Conservation (phyloP, 2,329 filamentous ascomycete species). For the Xylariales sp. region DNA sequence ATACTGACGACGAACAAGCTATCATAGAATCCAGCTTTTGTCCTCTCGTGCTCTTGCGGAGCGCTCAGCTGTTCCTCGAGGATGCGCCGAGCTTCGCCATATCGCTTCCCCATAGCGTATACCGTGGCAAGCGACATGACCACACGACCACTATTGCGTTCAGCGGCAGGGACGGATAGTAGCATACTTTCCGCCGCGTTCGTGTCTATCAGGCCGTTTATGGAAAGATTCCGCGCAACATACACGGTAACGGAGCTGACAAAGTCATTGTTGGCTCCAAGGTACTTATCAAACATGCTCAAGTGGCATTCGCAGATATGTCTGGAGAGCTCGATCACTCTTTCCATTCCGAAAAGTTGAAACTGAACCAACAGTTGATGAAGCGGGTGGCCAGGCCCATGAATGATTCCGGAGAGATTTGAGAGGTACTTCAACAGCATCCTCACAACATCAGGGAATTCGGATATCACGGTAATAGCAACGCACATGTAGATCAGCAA, state of each 20-base stretch:
- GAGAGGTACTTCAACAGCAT: slow-evolving; percentile 5
- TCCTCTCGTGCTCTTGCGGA: neutral
- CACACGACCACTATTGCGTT: slow-evolving; percentile 1
- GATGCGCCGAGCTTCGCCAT: slow-evolving; percentile 2
- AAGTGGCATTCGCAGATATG: slow-evolving; percentile 3
- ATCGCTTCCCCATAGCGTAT: neutral
- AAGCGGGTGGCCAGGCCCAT: slow-evolving; percentile 3
- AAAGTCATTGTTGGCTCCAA: neutral
- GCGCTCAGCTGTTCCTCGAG: neutral
- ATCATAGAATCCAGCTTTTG: slow-evolving; percentile 2
- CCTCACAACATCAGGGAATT: slow-evolving; percentile 3
- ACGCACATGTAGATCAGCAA: slow-evolving; percentile 3
- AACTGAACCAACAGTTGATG: slow-evolving; percentile 3
- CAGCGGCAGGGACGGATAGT: neutral
- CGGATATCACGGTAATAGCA: slow-evolving; percentile 1
- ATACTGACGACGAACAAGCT: slow-evolving; percentile 3
- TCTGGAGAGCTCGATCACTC: slow-evolving; percentile 2
- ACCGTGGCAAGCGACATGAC: slow-evolving; percentile 2
- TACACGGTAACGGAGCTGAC: slow-evolving; percentile 1
- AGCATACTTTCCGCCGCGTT: slow-evolving; percentile 1
- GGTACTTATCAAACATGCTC: slow-evolving; percentile 3
- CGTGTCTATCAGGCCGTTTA: slow-evolving; percentile 2
- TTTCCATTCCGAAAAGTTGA: neutral
- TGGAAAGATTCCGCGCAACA: slow-evolving; percentile 1
- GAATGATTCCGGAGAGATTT: neutral